These are phyloP conservation scores for Yamadazyma membranifaciens DNA, from an alignment of 1,139 yeast genomes.

Conservation along the genomic window DNA sequence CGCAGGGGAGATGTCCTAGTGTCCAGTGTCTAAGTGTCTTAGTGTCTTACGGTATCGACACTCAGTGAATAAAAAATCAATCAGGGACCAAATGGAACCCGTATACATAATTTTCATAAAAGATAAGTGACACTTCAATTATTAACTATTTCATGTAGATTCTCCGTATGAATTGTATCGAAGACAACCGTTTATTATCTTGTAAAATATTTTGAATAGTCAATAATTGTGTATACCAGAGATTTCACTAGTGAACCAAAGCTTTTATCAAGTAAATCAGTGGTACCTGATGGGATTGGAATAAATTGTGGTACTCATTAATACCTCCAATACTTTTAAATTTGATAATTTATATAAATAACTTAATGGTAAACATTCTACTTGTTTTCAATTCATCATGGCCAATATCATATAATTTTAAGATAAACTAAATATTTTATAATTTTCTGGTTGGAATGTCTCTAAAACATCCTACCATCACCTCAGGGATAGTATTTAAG, in stretches of 20 bases:
- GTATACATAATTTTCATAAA: too few relatives aligned
- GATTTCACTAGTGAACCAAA: slow-evolving; percentile 42
- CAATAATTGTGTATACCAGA: slow-evolving; percentile 51
- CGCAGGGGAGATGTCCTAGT: too few relatives aligned
- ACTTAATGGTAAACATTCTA: slow-evolving; percentile 67
- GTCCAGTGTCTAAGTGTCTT: too few relatives aligned
- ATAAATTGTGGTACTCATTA: slow-evolving; percentile 51
- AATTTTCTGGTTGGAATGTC: slow-evolving; percentile 52
- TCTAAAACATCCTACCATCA: slow-evolving; percentile 4
- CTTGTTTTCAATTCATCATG: slow-evolving; percentile 51
- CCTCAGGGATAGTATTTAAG: neutral
- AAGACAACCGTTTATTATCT: slow-evolving; percentile 15
- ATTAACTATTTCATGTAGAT: slow-evolving; percentile 46
- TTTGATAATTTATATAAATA: slow-evolving; percentile 57
- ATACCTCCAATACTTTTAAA: slow-evolving; percentile 27
- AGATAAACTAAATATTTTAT: slow-evolving; percentile 46
- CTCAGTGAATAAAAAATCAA: too few relatives aligned
- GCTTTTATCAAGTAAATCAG: slow-evolving; percentile 60
- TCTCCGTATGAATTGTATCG: slow-evolving; percentile 30
- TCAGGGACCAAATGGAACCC: too few relatives aligned
- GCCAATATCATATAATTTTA: slow-evolving; percentile 43
- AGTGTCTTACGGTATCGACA: too few relatives aligned
- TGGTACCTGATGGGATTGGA: slow-evolving; percentile 75
- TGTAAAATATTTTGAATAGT: slow-evolving; percentile 42
- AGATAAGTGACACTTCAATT: slow-evolving; percentile 17